Evolutionary conservation across 805 yeast genomes (phyloP).

Genomic region (Lachancea sp.): DNA sequence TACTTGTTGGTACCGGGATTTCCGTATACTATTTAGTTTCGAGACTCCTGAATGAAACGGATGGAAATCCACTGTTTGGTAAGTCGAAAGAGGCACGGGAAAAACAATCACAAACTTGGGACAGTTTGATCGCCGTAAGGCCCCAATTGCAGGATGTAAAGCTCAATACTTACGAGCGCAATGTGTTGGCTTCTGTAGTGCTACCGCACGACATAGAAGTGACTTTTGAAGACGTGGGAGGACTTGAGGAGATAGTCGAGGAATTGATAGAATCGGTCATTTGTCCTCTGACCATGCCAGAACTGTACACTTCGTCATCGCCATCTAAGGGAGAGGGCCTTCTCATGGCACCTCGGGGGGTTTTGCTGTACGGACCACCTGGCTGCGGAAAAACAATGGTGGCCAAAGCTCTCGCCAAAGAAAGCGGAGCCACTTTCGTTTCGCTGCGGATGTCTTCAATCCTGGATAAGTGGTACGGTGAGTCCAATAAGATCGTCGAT

Average conservation of each 20-base stretch:
- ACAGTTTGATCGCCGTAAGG: conserved; percentile 49
- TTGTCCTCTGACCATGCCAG: conserved; percentile 77
- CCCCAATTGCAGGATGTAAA: conserved; percentile 49
- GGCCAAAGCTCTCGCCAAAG: conserved; percentile 90
- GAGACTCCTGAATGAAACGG: conserved; percentile 39
- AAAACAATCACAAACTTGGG: conserved; percentile 50
- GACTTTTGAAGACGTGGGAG: conserved; percentile 79
- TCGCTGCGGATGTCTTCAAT: conserved; percentile 88
- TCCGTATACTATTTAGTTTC: conserved; percentile 60
- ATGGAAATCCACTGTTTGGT: conserved; percentile 36
- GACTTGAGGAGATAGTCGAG: conserved; percentile 72
- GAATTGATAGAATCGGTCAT: conserved; percentile 85
- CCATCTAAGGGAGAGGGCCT: conserved; percentile 28
- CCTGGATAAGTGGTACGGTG: conserved; percentile 98
- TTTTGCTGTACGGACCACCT: conserved; percentile 88
- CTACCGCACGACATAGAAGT: conserved; percentile 78
- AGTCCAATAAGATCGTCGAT: conserved; percentile 86
- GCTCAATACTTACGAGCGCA: conserved; percentile 65
- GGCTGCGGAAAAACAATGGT: conserved; percentile 98
- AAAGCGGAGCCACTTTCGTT: conserved; percentile 85
- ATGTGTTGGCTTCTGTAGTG: conserved; percentile 71
- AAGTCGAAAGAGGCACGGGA: conserved; percentile 54
- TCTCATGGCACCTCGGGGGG: conserved; percentile 91
- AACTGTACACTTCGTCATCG: conserved; percentile 62
- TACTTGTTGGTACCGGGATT: conserved; percentile 57